These are phyloP conservation scores for Fusarium phyllophilum DNA, from an alignment of 2,329 filamentous ascomycete species.

Conservation along the genomic window DNA sequence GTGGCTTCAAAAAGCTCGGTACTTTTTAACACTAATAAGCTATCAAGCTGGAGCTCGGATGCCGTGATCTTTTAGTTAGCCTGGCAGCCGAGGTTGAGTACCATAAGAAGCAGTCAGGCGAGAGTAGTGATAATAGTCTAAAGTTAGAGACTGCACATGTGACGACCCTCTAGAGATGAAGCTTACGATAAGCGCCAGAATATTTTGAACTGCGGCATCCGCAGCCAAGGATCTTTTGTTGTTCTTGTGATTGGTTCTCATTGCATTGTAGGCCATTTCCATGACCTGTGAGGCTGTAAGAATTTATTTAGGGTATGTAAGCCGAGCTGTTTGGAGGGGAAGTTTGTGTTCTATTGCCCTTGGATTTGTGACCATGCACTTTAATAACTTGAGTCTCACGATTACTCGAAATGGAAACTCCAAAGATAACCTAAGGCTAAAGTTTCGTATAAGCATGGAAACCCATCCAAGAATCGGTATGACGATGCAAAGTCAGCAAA, in stretches of 20 bases:
- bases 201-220: background rate
- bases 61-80: too few species aligned
- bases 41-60: background rate
- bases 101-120: background rate
- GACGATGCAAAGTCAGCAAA: background rate
- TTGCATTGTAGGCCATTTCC: fast-evolving
- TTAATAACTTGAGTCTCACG: background rate
- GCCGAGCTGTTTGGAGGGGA: background rate
- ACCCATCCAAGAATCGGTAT: background rate
- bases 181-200: background rate
- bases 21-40: background rate
- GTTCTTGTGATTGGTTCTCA: background rate
- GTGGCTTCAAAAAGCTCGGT: background rate
- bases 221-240: background rate
- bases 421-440: background rate
- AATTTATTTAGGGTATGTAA: background rate
- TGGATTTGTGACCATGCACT: too few species aligned
- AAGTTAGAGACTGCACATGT: background rate
- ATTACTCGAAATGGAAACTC: background rate
- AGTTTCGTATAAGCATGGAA: fast-evolving
- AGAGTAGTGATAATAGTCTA: background rate
- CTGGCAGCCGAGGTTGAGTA: background rate
- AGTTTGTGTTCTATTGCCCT: too few species aligned
- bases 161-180: background rate
- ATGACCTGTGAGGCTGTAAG: fast-evolving